Base-by-base conservation (phyloP, 306 rosid species). In the Rosa rugosa region DNA sequence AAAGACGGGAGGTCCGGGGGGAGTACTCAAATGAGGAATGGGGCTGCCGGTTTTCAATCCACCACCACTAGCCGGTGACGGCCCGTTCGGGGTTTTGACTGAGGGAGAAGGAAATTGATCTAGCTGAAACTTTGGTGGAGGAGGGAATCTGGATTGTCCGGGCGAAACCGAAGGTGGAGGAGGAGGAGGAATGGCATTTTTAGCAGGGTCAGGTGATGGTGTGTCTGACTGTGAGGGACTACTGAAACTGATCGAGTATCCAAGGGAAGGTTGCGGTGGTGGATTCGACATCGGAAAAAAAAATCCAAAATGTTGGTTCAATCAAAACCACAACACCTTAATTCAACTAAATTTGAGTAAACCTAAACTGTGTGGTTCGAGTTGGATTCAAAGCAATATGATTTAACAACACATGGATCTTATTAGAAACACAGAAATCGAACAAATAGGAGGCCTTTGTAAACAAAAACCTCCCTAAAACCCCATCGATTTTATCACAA, bases 1-100 rank as follows among this genome's bases (percentile, higher is more conserved):
- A 72, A 95, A 95, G 25, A 95, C 93, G 64, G 99, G 99, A 63
- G 99, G 99, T 25, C 99, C 98, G 6, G 99, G 99, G 64, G 98
- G 99, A 66, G 97, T 95, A 80, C 99, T 95, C 87, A 95, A 25
- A 78, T 90, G 96, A 86, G 97, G 90, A 80, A 84, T 79, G 20
- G 93, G 89, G 84, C 91, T 88, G 75, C 90, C 93, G 49, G 84
- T 79, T 85, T 84, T 78, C 81, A 86, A 78, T 40, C 91, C 97
- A 88, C 91, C 97, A 88, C 91, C 98, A 86, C 89, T 94, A 68
- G 87, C 88, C 1, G 96, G 91, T 41, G 97, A 90, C 9, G 81
- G 71, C 47, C 73, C 69, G 67, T 44, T 84, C 6, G 89, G 83
- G 66, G 86, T 82, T 85, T 77, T 85, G 65, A 80, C 57, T 6